Evolutionary conservation across 257 asterid species (phyloP), one percentile per base, ranked within the genome.

Genomic region (Galeopsis tetrahit): DNA sequence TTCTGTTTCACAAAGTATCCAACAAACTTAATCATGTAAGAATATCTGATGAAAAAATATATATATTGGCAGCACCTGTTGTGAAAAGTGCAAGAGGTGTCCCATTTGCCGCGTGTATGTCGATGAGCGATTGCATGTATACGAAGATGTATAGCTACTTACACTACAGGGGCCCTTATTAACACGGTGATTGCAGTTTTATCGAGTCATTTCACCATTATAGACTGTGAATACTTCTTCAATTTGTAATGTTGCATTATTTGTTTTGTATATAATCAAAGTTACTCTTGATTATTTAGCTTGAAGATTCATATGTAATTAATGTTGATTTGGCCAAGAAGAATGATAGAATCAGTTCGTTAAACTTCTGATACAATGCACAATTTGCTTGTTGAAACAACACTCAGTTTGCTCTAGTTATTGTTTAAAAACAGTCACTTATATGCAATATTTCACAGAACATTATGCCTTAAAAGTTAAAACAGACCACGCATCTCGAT

Each of bases 31-130:
- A 49, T 49, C 28, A 14, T 49, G 56, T 49, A 49, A 4, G 56
- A 49, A n/a, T 49, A 5, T 48, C 17, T 14, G 52, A 68, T 63
- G 13, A 42, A 14, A 34, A 2, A 21, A 8, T 56, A 10, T 48
- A 42, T 33, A n/a, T 35, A n/a, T 2, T 36, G 10, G 73, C 92
- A 94, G 99, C 82, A 46, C 80, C 44, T 91, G 97, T 58, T 77
- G 93, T 21, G 97, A 85, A 32, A 91, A 85, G 85, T 94, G 99
- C 86, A 89, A 91, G 89, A 89, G 79, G 78, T 94, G 99, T 83
- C 99, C 99, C 40, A 83, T 94, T 52, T 94, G 99, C 75, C 95
- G 97, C 2, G 83, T 94, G 34, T 79, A 79, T 55, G 81, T 94
- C 58, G 97, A 91, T 58, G 99, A 88, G 32, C 96, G 95, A 52